Evolutionary conservation across 306 rosid species (phyloP).

Genomic region (Vigna angularis): DNA sequence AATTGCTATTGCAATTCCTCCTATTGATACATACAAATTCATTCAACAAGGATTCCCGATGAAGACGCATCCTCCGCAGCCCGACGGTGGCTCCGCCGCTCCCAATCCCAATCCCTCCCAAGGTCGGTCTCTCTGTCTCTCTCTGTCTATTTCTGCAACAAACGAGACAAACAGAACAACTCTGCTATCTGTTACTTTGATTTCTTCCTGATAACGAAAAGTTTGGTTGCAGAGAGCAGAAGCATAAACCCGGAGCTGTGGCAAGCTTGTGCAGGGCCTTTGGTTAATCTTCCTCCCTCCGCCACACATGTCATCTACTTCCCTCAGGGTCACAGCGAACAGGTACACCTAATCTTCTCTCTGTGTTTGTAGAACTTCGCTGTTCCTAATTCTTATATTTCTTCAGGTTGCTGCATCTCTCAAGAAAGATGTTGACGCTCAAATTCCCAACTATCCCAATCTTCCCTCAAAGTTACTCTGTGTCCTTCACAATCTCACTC

Average conservation of each 20-base stretch:
- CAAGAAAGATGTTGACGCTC: slow-evolving; percentile 79
- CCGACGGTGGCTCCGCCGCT: slow-evolving; percentile 50
- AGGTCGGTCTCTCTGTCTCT: slow-evolving; percentile 28
- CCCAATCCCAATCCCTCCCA: slow-evolving; percentile 54
- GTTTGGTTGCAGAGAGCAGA: slow-evolving; percentile 48
- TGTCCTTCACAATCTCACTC: slow-evolving; percentile 80
- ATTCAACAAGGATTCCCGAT: slow-evolving; percentile 15
- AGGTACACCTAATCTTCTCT: slow-evolving; percentile 10
- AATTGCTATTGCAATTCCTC: no score
- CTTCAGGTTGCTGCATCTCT: slow-evolving; percentile 82
- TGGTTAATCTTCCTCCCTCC: slow-evolving; percentile 82
- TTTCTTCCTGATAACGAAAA: no score
- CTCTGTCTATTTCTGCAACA: not conserved
- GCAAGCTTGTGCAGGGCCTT: slow-evolving; percentile 99
- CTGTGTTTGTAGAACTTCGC: no score
- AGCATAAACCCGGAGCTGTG: slow-evolving; percentile 84
- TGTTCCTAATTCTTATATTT: not conserved
- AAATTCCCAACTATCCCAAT: slow-evolving; percentile 85
- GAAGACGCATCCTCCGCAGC: slow-evolving; percentile 64
- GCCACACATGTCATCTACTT: slow-evolving; percentile 91
- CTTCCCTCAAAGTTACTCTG: slow-evolving; percentile 86
- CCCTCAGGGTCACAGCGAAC: slow-evolving; percentile 97
- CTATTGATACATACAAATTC: no score
- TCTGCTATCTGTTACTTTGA: not conserved
- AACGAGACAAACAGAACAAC: no score